phyloP scores from a whole-genome alignment of 2,329 filamentous ascomycete species.

The Trichoderma oligosporum region DNA sequence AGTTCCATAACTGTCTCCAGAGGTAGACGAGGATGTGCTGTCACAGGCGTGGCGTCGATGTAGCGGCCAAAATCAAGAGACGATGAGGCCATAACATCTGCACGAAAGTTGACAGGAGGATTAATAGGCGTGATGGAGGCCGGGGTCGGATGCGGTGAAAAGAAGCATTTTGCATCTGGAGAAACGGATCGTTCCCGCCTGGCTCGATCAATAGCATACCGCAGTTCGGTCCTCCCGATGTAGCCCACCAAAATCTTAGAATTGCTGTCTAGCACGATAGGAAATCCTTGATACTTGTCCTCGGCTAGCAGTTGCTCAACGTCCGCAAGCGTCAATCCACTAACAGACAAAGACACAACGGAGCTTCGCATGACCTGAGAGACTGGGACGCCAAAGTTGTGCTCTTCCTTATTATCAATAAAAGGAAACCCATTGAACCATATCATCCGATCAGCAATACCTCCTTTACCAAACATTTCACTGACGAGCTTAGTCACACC shows the following conservation, averaged over 20 bases:
- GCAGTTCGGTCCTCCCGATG: constrained; percentile 86
- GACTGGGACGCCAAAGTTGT: constrained; percentile 92
- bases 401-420: constrained; percentile 94
- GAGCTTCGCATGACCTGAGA: constrained; percentile 82
- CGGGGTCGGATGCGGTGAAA: constrained; percentile 49
- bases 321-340: constrained; percentile 69
- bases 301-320: constrained; percentile 72
- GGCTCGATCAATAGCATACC: constrained; percentile 81
- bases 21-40: constrained; percentile 84
- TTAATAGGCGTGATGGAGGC: constrained; percentile 39
- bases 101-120: constrained; percentile 53
- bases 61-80: constrained; percentile 79
- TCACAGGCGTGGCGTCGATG: constrained; percentile 83
- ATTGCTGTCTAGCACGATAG: constrained; percentile 72
- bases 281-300: constrained; percentile 87
- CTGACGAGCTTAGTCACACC: constrained; percentile 93
- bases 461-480: constrained; percentile 88
- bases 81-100: constrained; percentile 51
- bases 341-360: constrained; percentile 68
- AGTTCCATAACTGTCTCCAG: constrained; percentile 98
- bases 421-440: constrained; percentile 98
- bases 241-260: constrained; percentile 79
- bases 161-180: constrained; percentile 68
- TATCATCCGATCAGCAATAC: constrained; percentile 97
- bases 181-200: constrained; percentile 66